Evolutionary conservation across 257 asterid genomes (phyloP).

Genomic region (Capsicum pubescens): DNA sequence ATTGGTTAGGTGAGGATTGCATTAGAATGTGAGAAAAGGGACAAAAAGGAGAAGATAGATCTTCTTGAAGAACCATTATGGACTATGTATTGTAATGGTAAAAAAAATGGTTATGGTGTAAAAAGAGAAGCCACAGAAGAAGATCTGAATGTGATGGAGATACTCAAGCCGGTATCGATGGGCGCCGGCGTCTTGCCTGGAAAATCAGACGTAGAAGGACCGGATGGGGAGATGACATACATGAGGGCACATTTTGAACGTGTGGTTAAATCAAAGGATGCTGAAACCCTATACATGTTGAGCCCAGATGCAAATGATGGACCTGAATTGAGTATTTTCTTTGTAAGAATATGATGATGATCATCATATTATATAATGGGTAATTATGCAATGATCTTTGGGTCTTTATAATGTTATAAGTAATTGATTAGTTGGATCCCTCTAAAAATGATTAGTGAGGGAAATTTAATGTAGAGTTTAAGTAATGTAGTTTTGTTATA

Average conservation of each 20-base stretch:
- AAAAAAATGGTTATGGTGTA: constrained; percentile 70
- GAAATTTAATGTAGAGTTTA: neutral
- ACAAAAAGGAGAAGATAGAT: constrained; percentile 41
- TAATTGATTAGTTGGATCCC: constrained; percentile 1
- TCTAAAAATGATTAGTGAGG: constrained; percentile 6
- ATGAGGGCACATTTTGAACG: constrained; percentile 81
- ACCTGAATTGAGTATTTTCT: constrained; percentile 94
- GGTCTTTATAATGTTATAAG: neutral
- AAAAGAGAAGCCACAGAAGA: constrained; percentile 72
- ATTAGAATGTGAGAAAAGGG: constrained; percentile 51
- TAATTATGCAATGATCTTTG: constrained; percentile 15
- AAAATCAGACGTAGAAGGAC: constrained; percentile 62
- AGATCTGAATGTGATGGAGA: constrained; percentile 83
- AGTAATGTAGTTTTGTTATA: neutral
- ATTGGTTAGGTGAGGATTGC: constrained; percentile 37
- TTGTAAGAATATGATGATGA: constrained; percentile 62
- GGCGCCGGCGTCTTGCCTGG: constrained; percentile 93
- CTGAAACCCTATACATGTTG: constrained; percentile 86
- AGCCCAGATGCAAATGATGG: constrained; percentile 86
- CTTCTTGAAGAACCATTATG: constrained; percentile 77
- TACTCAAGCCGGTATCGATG: constrained; percentile 78
- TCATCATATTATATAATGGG: neutral
- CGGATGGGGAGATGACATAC: constrained; percentile 79
- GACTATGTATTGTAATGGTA: constrained; percentile 87
- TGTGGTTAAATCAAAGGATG: constrained; percentile 81